Evolutionary conservation across 2,329 filamentous ascomycete species (phyloP).

Genomic region (Colletotrichum sansevieriae): DNA sequence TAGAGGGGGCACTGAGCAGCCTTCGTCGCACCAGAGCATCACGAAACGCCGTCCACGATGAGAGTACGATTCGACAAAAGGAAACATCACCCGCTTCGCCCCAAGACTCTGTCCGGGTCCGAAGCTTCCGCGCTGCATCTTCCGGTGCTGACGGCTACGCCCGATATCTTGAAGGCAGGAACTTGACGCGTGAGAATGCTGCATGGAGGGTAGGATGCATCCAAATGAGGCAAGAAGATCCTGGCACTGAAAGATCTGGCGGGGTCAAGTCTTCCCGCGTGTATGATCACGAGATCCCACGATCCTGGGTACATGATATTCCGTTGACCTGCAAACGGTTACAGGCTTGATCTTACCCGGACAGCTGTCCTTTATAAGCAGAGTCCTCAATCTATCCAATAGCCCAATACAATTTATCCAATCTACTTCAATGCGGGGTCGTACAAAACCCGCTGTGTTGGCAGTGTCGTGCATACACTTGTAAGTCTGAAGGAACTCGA

Average conservation of each 20-base stretch:
- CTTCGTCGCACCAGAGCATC: neutral
- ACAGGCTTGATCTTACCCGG: neutral
- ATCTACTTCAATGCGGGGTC: neutral
- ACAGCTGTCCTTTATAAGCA: neutral
- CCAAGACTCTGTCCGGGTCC: neutral
- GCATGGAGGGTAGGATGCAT: neutral
- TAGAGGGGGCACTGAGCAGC: neutral
- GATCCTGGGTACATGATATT: neutral
- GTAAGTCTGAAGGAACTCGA: neutral
- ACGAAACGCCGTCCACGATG: neutral
- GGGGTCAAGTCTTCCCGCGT: constrained; percentile 1
- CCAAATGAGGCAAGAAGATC: neutral
- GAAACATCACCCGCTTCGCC: neutral
- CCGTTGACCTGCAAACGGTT: neutral
- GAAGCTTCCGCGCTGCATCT: neutral
- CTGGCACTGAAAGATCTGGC: neutral
- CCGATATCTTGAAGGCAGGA: constrained; percentile 6
- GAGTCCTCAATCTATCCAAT: neutral
- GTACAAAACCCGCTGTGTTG: neutral
- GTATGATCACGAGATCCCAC: neutral
- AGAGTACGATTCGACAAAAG: neutral
- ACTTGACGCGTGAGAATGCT: neutral
- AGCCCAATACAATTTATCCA: neutral
- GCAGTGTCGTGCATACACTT: constrained; percentile 12
- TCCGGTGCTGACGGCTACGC: neutral